A percentile compares a stretch with the other conserved stretches of the same genome.
Evolutionary conservation across 495 filamentous ascomycete genomes (phyloP).

Genomic region (Talaromyces ruber): DNA sequence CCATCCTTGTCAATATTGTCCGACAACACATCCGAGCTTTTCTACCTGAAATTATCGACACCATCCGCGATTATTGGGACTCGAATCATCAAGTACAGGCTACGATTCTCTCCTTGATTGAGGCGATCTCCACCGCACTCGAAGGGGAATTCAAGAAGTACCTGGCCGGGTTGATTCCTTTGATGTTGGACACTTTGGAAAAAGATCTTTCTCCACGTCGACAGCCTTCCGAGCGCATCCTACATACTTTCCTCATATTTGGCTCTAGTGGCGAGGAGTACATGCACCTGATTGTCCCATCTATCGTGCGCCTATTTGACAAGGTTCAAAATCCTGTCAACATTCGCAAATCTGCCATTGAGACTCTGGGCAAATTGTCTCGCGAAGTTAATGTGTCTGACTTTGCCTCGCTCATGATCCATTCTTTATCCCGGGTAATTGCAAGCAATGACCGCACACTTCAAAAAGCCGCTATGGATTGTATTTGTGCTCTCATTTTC

Average conservation of each 20-base stretch:
- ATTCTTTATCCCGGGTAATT: constrained; percentile 76
- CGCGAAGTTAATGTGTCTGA: constrained; percentile 96
- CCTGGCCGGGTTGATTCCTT: constrained; percentile 74
- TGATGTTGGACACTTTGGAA: constrained; percentile 92
- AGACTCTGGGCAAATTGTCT: constrained; percentile 89
- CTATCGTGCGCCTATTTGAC: constrained; percentile 89
- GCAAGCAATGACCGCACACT: constrained; percentile 60
- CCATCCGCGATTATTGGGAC: constrained; percentile 83
- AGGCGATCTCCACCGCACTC: constrained; percentile 84
- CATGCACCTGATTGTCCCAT: constrained; percentile 97
- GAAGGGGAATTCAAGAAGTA: constrained; percentile 98
- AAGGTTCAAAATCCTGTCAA: constrained; percentile 66
- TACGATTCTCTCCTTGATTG: constrained; percentile 84
- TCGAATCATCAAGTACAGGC: constrained; percentile 65
- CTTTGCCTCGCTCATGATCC: constrained; percentile 89
- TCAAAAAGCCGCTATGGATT: constrained; percentile 83
- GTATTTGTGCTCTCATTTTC: constrained; percentile 88
- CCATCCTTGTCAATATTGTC: constrained; percentile 88
- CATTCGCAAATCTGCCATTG: constrained; percentile 81
- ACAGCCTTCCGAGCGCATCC: constrained; percentile 74
- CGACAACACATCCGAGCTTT: constrained; percentile 91
- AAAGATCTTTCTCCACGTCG: constrained; percentile 64
- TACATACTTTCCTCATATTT: constrained; percentile 93
- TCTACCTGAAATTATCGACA: constrained; percentile 70
- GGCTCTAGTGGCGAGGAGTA: constrained; percentile 95